A percentile compares a stretch with the other conserved stretches of the same genome.
Conservation (phyloP, 306 rosid species). For the Styphnolobium japonicum region DNA sequence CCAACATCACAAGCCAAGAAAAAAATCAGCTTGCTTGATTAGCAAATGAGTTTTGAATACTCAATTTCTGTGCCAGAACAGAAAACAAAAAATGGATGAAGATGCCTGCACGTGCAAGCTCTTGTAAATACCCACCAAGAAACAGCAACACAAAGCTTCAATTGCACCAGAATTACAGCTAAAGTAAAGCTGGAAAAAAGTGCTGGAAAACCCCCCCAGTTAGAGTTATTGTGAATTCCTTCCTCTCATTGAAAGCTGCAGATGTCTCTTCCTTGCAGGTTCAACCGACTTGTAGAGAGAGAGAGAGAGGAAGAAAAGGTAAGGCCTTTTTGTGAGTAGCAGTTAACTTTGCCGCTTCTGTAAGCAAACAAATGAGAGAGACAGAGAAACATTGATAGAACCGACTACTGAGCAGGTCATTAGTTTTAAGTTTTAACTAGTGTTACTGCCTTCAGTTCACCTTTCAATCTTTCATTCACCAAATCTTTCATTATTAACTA, state of each 20-base stretch:
- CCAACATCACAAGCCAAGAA: conserved; percentile 7
- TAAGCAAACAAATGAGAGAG: conserved; percentile 58
- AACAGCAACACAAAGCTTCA: conserved; percentile 9
- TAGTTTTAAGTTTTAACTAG: not conserved
- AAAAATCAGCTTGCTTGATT: conserved; percentile 25
- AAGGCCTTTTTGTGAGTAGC: conserved; percentile 32
- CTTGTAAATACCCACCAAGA: not conserved
- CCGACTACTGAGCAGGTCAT: conserved; percentile 24
- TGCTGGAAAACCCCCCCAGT: conserved; percentile 31
- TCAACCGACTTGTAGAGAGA: conserved; percentile 48
- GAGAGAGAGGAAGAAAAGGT: conserved; percentile 26
- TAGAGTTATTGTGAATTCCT: conserved; percentile 40
- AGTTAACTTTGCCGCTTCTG: conserved; percentile 69
- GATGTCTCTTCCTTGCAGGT: conserved; percentile 64
- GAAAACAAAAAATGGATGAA: not conserved
- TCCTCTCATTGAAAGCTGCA: conserved; percentile 43
- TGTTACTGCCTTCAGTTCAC: conserved; percentile 6
- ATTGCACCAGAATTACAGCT: conserved; percentile 14
- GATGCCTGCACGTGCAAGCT: conserved; percentile 4
- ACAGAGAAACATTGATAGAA: conserved; percentile 30
- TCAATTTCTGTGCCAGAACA: not conserved
- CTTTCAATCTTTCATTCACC: not conserved
- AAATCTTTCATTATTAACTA: too few species aligned
- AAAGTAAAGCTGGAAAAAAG: conserved; percentile 23
- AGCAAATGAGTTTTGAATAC: conserved; percentile 26